Conservation (phyloP, 345 rosid genomes). For the Aquilaria yunnanensis region DNA sequence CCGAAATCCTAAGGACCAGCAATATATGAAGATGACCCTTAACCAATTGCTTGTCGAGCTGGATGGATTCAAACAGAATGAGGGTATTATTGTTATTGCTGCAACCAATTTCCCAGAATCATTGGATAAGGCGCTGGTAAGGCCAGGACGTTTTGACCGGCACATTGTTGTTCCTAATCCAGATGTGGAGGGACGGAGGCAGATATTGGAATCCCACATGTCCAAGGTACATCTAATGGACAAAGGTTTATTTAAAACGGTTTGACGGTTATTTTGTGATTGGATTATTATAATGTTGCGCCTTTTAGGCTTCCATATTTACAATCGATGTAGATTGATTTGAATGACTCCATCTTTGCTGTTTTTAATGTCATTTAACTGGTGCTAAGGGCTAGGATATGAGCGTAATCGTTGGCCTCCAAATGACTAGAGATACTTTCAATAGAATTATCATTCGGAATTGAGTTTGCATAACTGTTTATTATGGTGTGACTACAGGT, state of each 20-base stretch:
- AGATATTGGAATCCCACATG: conserved; percentile 95
- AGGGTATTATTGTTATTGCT: conserved; percentile 92
- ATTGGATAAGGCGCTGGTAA: conserved; percentile 87
- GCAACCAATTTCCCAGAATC: conserved; percentile 96
- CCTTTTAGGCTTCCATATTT: too few species aligned
- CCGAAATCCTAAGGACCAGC: conserved; percentile 91
- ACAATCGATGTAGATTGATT: too few species aligned
- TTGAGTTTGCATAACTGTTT: not conserved
- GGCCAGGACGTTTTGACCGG: conserved; percentile 97
- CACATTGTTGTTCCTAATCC: conserved; percentile 93
- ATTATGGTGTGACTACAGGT: conserved; percentile 41
- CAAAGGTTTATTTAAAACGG: too few species aligned
- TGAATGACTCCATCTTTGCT: too few species aligned
- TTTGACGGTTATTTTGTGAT: too few species aligned
- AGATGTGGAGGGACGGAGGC: conserved; percentile 94
- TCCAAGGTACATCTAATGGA: conserved; percentile 57
- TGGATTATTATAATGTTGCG: too few species aligned
- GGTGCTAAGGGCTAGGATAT: too few species aligned
- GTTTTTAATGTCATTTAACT: too few species aligned
- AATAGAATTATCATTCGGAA: not conserved
- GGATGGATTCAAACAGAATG: conserved; percentile 98
- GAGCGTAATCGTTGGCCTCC: too few species aligned
- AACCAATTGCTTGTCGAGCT: conserved; percentile 91
- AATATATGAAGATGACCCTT: conserved; percentile 96
- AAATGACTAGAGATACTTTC: too few species aligned